Evolutionary conservation across 805 yeast genomes (phyloP).

Genomic region (Scheffersomyces ergatensis): DNA sequence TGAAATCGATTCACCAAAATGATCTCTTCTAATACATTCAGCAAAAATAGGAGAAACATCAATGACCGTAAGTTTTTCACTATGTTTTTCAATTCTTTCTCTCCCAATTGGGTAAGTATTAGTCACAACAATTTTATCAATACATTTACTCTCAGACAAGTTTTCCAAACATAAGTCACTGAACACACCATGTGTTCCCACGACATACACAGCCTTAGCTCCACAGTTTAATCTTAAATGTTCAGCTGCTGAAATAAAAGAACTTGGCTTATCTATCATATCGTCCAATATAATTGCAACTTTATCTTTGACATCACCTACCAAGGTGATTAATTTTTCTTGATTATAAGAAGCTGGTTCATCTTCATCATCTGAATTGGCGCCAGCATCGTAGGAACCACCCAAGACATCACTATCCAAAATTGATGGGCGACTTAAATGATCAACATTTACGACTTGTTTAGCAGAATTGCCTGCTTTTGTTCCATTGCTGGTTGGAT

Average conservation of each 20-base stretch:
- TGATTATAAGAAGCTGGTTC: slow-evolving; percentile 58
- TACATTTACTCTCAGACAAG: slow-evolving; percentile 73
- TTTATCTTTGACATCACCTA: slow-evolving; percentile 90
- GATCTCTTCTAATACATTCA: slow-evolving; percentile 98
- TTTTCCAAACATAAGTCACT: slow-evolving; percentile 82
- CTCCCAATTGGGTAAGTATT: slow-evolving; percentile 89
- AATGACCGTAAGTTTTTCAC: slow-evolving; percentile 76
- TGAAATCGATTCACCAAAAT: slow-evolving; percentile 95
- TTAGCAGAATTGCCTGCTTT: slow-evolving; percentile 1
- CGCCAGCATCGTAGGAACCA: slow-evolving; percentile 71
- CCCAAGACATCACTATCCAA: slow-evolving; percentile 61
- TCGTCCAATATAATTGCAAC: slow-evolving; percentile 95
- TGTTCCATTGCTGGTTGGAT: slow-evolving; percentile 16
- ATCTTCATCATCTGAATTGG: slow-evolving; percentile 87
- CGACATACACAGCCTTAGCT: slow-evolving; percentile 82
- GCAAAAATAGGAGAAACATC: slow-evolving; percentile 96
- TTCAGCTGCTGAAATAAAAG: slow-evolving; percentile 97
- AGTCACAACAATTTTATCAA: slow-evolving; percentile 91
- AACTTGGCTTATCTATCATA: slow-evolving; percentile 92
- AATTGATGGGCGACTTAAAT: slow-evolving; percentile 9
- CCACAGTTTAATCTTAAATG: slow-evolving; percentile 96
- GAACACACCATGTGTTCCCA: slow-evolving; percentile 96
- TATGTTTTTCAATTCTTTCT: slow-evolving; percentile 48
- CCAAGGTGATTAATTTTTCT: slow-evolving; percentile 92
- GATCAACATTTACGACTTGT: neutral